Evolutionary conservation across 2,329 filamentous ascomycete genomes (phyloP).

Genomic region (Fusarium nisikadoi): DNA sequence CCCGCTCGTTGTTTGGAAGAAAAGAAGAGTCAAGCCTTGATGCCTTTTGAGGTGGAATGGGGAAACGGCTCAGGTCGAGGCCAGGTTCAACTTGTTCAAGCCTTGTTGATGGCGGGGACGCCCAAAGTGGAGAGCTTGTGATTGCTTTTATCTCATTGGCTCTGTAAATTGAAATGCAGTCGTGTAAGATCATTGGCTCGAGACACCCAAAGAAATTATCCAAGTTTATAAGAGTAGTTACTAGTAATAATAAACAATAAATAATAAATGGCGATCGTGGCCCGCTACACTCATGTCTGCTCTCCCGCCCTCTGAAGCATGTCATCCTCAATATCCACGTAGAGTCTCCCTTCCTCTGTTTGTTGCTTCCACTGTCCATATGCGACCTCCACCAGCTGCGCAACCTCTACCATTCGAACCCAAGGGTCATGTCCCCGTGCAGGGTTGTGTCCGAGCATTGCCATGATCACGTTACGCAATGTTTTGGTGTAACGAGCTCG

Average conservation of each 20-base stretch:
- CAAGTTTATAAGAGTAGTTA: not conserved
- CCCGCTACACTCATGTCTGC: no score
- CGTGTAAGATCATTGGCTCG: slow-evolving; percentile 46
- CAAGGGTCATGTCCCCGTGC: slow-evolving; percentile 1
- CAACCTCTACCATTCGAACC: not conserved
- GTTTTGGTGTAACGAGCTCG: slow-evolving; percentile 44
- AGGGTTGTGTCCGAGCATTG: slow-evolving; percentile 42
- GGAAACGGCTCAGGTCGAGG: slow-evolving; percentile 32
- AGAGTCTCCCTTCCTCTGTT: slow-evolving; percentile 46
- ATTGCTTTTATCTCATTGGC: slow-evolving; percentile 16
- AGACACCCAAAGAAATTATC: not conserved
- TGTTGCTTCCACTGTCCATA: slow-evolving; percentile 47
- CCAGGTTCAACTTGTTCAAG: slow-evolving; percentile 24
- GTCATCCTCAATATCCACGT: slow-evolving; percentile 49
- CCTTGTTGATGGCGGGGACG: slow-evolving; percentile 31
- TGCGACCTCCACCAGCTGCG: slow-evolving; percentile 37
- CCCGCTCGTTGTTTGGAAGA: not conserved
- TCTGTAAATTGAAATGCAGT: slow-evolving; percentile 4
- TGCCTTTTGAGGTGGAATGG: slow-evolving; percentile 26
- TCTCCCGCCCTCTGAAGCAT: slow-evolving; percentile 7
- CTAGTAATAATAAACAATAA: not conserved
- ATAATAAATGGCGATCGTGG: not conserved
- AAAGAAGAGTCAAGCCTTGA: slow-evolving; percentile 12
- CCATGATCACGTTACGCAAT: slow-evolving; percentile 39
- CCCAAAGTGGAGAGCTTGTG: slow-evolving; percentile 27